A percentile compares a stretch with the other conserved stretches of the same genome.
phyloP scores from a whole-genome alignment of 495 filamentous ascomycete genomes.

The Aspergillus asperescens region DNA sequence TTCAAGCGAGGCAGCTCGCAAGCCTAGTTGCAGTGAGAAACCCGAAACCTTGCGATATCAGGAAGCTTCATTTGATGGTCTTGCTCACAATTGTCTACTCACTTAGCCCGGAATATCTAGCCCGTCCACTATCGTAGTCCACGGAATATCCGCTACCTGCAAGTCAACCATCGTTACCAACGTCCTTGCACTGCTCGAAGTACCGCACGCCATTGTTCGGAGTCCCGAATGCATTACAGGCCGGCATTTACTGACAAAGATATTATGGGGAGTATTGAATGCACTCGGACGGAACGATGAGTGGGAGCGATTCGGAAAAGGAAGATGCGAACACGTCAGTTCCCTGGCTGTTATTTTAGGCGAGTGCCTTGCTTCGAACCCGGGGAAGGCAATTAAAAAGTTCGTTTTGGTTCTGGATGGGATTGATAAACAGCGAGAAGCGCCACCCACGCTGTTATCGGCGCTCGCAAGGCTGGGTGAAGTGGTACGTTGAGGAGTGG shows the following conservation, averaged over 20 bases:
- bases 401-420: conserved; percentile 86
- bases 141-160: conserved; percentile 90
- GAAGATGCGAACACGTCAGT: conserved; percentile 71
- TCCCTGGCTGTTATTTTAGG: conserved; percentile 64
- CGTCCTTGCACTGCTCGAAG: conserved; percentile 51
- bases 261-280: conserved; percentile 39
- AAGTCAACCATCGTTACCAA: conserved; percentile 67
- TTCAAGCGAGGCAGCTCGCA: conserved; percentile 59
- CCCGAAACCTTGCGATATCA: not conserved
- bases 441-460: conserved; percentile 73
- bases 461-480: conserved; percentile 75
- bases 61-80: not conserved
- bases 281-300: conserved; percentile 36
- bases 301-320: conserved; percentile 41
- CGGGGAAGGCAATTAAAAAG: conserved; percentile 33
- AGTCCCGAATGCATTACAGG: conserved; percentile 84
- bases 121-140: conserved; percentile 61
- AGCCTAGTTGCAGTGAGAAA: conserved; percentile 53
- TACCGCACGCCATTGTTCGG: conserved; percentile 66
- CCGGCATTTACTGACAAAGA: conserved; percentile 72
- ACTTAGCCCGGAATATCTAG: conserved; percentile 38
- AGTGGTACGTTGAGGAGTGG: conserved; percentile 48
- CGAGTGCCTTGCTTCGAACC: conserved; percentile 39
- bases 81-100: conserved; percentile 14
- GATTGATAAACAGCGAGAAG: conserved; percentile 83